A percentile compares a stretch with the other conserved stretches of the same genome.
Conservation (phyloP, 192 early-diverging fungal genomes). For the Backusella sp. region DNA sequence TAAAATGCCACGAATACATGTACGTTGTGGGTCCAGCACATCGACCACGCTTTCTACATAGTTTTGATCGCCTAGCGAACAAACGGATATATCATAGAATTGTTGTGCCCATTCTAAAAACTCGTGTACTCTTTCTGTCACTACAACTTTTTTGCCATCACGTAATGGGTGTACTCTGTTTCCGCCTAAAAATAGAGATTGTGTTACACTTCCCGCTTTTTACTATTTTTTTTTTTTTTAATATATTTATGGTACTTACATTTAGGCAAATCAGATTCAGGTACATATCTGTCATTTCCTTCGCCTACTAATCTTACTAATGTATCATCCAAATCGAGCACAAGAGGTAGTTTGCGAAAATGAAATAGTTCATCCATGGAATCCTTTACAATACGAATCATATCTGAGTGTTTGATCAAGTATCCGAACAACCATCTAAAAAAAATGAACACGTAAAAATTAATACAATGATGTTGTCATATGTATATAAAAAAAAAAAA, state of each 20-base stretch:
- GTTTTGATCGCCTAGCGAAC: slow-evolving; percentile 70
- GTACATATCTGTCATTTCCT: slow-evolving; percentile 59
- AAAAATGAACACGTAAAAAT: slow-evolving; percentile 13
- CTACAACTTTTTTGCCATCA: slow-evolving; percentile 63
- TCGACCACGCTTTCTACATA: slow-evolving; percentile 72
- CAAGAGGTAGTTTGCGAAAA: slow-evolving; percentile 60
- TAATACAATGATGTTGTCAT: not conserved
- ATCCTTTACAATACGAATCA: slow-evolving; percentile 53
- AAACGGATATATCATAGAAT: slow-evolving; percentile 71
- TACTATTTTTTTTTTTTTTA: not conserved
- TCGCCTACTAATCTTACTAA: slow-evolving; percentile 67
- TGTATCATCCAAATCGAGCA: slow-evolving; percentile 78
- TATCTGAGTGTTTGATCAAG: slow-evolving; percentile 54
- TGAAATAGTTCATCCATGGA: slow-evolving; percentile 48
- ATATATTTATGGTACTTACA: slow-evolving; percentile 16
- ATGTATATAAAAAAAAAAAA: not conserved
- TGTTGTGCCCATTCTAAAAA: slow-evolving; percentile 72
- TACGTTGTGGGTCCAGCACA: slow-evolving; percentile 60
- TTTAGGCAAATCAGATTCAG: slow-evolving; percentile 39
- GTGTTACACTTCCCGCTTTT: not conserved
- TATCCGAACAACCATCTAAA: slow-evolving; percentile 62
- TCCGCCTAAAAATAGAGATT: slow-evolving; percentile 40
- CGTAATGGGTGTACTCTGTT: slow-evolving; percentile 55
- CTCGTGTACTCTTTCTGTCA: slow-evolving; percentile 64
- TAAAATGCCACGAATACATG: slow-evolving; percentile 54